Base-by-base conservation (phyloP, 1,139 yeast species). In the Pichia sp. region DNA sequence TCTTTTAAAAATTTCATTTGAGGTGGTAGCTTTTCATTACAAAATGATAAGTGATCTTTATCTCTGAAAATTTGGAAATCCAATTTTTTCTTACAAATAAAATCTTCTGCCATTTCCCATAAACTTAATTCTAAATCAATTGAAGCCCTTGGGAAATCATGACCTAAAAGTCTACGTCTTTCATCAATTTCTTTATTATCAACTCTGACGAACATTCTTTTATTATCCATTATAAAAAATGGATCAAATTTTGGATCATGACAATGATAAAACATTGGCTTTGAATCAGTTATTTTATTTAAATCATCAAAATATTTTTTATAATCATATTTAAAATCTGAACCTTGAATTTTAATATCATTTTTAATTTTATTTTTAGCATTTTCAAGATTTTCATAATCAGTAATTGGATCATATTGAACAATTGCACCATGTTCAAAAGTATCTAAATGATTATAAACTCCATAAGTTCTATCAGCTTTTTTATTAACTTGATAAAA, bases 401-500 rank as follows among this genome's bases (percentile, higher is more conserved):
- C 75, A 45, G 57, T 62, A 27, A 62, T 62, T 27, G 73, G 72
- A 52, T 70, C 71, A 45, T 61, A 69, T 52, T 71, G 75, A 47
- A 68, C 63, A 57, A 71, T 63, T 6, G 70, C 66, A 7, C 71
- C 65, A 51, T 71, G 73, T 45, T 59, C 61, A 42, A 48, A 57
- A 30, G 51, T 51, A 16, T 48, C 51, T 27, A 54, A 54, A 31
- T 47, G 42, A 37, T 56, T 56, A 45, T 53, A 57, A 55, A 60
- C 57, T 6, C 62, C 64, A 41, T 49, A 55, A 7, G 60, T 56
- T 39, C 55, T 47, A 40, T 59, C 63, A 10, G 58, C 51, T 48
- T 53, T 55, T 45, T 60, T 60, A 48, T 68, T 67, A 22, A 77
- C 80, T 60, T 78, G 82, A 57, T 76, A 78, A 56, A 68, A 78